A percentile compares a stretch with the other conserved stretches of the same genome.
phyloP scores from a whole-genome alignment of 225 moss, liverwort and hornwort species.

The Takakia lepidozioides region DNA sequence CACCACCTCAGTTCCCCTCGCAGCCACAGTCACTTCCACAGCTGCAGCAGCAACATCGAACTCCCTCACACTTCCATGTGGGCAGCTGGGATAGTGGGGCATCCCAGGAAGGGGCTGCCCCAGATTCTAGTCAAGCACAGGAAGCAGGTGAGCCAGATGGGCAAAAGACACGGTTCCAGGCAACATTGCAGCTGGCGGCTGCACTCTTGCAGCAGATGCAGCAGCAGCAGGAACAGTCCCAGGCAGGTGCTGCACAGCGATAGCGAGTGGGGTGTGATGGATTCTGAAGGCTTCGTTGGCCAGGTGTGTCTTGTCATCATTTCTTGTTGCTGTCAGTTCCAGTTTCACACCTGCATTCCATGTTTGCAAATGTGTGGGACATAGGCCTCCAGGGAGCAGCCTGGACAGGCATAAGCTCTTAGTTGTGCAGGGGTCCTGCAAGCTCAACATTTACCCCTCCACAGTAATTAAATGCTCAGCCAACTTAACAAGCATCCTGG shows the following conservation, averaged over 20 bases:
- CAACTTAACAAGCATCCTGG: too few relatives aligned
- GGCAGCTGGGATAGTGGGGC: slow-evolving; percentile 4
- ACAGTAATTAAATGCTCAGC: too few relatives aligned
- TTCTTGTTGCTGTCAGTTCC: too few relatives aligned
- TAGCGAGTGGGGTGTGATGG: background rate
- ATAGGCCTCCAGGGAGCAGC: too few relatives aligned
- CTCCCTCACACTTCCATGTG: slow-evolving; percentile 5
- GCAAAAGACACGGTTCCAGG: slow-evolving; percentile 46
- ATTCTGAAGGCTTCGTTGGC: background rate
- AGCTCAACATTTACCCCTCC: too few relatives aligned
- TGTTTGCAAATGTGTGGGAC: too few relatives aligned
- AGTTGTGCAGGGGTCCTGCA: too few relatives aligned
- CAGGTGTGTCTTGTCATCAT: slow-evolving; percentile 3
- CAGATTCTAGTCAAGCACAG: slow-evolving; percentile 16
- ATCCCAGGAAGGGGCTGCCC: background rate
- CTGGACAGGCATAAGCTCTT: too few relatives aligned
- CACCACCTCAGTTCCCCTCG: slow-evolving; percentile 1
- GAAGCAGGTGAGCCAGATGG: slow-evolving; percentile 12
- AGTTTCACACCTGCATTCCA: too few relatives aligned
- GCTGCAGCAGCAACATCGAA: slow-evolving; percentile 4
- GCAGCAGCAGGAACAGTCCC: slow-evolving; percentile 26
- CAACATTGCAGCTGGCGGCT: slow-evolving; percentile 53
- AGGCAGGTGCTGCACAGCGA: slow-evolving; percentile 5
- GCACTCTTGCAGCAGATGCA: slow-evolving; percentile 66
- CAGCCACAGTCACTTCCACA: slow-evolving; percentile 11